Conservation (phyloP, 2,329 filamentous ascomycete genomes). For the Cercospora sp. region DNA sequence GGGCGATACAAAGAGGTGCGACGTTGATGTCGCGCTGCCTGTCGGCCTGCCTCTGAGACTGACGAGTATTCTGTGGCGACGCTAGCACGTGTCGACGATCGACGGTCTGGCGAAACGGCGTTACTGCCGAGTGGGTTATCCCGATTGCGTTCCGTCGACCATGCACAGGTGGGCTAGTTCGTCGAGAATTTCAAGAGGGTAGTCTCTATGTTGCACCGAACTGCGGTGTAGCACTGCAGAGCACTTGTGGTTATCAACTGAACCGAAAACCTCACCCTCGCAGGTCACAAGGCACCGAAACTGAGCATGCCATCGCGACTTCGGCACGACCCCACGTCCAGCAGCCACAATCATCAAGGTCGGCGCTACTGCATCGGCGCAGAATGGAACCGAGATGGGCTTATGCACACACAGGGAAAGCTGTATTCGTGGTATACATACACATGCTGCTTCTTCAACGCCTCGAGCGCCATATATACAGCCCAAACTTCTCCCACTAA, state of each 20-base stretch:
- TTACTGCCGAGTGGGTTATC: neutral
- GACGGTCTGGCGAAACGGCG: neutral
- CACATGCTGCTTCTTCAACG: slow-evolving; percentile 20
- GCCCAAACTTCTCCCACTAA: slow-evolving; percentile 6
- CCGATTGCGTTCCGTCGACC: neutral
- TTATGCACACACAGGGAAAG: slow-evolving; percentile 13
- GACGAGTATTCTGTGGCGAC: neutral
- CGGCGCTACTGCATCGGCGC: neutral
- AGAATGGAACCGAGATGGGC: neutral
- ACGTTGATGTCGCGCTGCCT: neutral
- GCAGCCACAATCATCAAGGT: neutral
- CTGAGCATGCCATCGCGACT: neutral
- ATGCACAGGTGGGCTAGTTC: neutral
- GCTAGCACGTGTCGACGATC: neutral
- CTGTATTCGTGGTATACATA: slow-evolving; percentile 22
- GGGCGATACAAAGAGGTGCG: neutral
- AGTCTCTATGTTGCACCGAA: neutral
- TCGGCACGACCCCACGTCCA: neutral
- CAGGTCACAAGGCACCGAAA: neutral
- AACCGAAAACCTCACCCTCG: neutral
- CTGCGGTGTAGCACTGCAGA: neutral
- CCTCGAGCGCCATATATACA: slow-evolving; percentile 27
- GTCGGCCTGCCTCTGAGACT: neutral
- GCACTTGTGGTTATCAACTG: neutral
- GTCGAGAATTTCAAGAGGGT: neutral